Evolutionary conservation across 1,284 basidiomycete species (phyloP), one percentile per base, ranked within the genome.

Genomic region (Mycena citricolor): DNA sequence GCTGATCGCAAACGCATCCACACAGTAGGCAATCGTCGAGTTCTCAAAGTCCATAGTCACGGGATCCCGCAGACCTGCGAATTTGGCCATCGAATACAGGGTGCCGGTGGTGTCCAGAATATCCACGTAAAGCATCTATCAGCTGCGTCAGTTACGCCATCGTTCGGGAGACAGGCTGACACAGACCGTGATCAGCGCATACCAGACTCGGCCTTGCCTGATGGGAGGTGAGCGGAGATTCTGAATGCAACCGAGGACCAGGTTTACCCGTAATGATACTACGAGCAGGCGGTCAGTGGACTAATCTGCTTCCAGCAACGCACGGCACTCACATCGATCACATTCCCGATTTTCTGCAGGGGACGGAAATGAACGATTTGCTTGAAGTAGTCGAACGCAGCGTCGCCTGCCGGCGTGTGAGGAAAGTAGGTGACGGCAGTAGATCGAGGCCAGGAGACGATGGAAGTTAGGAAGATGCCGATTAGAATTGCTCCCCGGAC

Each of bases 11-110:
- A 90, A 81, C 0, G 88, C 88, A 57, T 91, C 89, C 29, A 90
- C 77, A 54, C 86, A 88, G 67, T 91, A 52, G 5, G 90, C 91
- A 42, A 89, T 72, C 5, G 87, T 91, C 17, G 84, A 88, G 52
- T 83, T 81, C 67, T 94, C 91, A 59, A 94, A 94, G 65, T 94
- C 91, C 49, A 90, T 71, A 13, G 90, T 92, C 12, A 86, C 77
- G 2, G 84, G 86, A 61, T 94, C 85, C 44, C 89, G 86, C 10
- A 94, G 76, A 17, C 88, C 88, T n/a, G 91, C 90, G 54, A 93
- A 92, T 60, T 88, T 90, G 39, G 90, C 87, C 91, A 94, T 94
- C 32, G 91, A 85, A 65, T 92, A 92, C 10, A 94, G 68, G 2
- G 91, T 93, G 59, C 90, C 87, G 36, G 74, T 80, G 20, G 70